Evolutionary conservation across 2,329 filamentous ascomycete species (phyloP).

Genomic region (Emergomyces pasteurianus): DNA sequence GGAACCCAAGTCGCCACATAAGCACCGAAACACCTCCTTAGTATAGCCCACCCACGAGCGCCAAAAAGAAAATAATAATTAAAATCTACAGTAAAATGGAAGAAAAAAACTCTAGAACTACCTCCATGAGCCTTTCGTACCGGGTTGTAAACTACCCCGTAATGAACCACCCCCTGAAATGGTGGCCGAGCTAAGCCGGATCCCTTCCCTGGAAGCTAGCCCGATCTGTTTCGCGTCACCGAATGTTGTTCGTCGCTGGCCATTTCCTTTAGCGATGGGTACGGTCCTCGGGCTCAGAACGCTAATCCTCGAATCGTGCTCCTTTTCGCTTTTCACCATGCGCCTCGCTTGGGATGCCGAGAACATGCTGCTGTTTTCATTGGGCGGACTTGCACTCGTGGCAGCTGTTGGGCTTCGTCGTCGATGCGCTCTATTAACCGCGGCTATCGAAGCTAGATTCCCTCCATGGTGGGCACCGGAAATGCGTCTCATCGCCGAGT

Average conservation of each 20-base stretch:
- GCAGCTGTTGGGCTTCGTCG: conserved; percentile 44
- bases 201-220: conserved; percentile 26
- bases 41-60: not conserved
- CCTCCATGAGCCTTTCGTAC: conserved; percentile 18
- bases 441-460: conserved; percentile 25
- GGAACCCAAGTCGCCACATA: not conserved
- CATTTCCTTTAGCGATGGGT: conserved; percentile 45
- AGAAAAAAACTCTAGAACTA: conserved; percentile 9
- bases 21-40: conserved; percentile 1
- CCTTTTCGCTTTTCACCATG: conserved; percentile 52
- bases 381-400: conserved; percentile 38
- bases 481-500: conserved; percentile 45
- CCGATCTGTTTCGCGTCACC: conserved; percentile 30
- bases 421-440: conserved; percentile 35
- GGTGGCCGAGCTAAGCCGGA: conserved; percentile 28
- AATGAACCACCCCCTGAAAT: conserved; percentile 22
- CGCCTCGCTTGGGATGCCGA: conserved; percentile 54
- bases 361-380: conserved; percentile 47
- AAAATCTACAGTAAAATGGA: not conserved
- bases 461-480: conserved; percentile 30
- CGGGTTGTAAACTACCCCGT: conserved; percentile 20
- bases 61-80: not conserved
- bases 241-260: conserved; percentile 30
- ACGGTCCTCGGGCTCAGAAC: conserved; percentile 51
- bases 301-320: conserved; percentile 41